Base-by-base conservation (phyloP, 768 basidiomycete genomes). In the Trametes sanguinea region DNA sequence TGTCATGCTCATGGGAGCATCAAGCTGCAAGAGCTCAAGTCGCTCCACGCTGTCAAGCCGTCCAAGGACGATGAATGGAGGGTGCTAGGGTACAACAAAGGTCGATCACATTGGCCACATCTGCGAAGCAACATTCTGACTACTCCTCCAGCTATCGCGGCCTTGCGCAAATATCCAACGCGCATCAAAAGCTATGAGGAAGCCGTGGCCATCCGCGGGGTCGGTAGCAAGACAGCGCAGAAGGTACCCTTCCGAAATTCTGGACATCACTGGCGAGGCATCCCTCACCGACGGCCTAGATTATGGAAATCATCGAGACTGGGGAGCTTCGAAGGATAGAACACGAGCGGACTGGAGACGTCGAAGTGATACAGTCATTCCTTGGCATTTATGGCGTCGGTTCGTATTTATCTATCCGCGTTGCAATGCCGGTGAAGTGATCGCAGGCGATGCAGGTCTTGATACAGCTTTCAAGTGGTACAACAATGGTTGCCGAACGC, bases 341-440 rank as follows among this genome's bases (percentile, higher is more conserved):
- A 37, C 86, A 85, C 59, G 90, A 90, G 71, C 79, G 76, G 27
- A 88, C 87, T 1, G 85, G 83, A 39, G 89, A 90, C 53, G 79
- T 90, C 1, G 71, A 76, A 42, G 81, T 80, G 0, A 79, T 81
- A 2, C 75, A 78, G 27, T 48, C 85, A 9, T 95, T 96, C 69
- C 82, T 83, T 56, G 89, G 90, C 7, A 88, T 97, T 45, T 95
- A 95, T 68, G 93, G 91, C 35, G 92, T 95, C 60, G 94, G 93
- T 85, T 62, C 62, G 87, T 74, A 57, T 51, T 11, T 11, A 37
- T 37, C 35, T 37, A 11, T 6, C 6, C 6, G 11, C 11, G 35
- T 6, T 37, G 6, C 6, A 6, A 37, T 37, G 35, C 11, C 11
- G 6, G 35, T 37, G 35, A 32, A 51, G 11, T n/a, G 11, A n/a